Conservation (phyloP, 495 filamentous ascomycete species). For the Mytilinidion resinicola region DNA sequence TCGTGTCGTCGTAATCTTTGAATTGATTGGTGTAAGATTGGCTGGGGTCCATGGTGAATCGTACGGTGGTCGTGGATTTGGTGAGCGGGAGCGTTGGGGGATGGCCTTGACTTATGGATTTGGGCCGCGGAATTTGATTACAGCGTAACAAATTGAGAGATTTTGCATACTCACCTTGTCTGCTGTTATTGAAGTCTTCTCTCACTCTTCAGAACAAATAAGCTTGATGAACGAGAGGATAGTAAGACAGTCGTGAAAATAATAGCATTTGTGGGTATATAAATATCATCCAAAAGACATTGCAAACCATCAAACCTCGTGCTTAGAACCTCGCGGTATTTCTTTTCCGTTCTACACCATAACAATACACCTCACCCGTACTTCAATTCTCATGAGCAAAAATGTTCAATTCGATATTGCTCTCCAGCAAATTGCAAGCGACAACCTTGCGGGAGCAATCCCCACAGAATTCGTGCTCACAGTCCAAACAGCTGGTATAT, state of each 20-base stretch:
- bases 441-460: not conserved
- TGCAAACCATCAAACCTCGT: not conserved
- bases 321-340: not conserved
- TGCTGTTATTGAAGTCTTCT: not conserved
- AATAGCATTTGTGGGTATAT: no score
- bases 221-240: no score
- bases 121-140: not conserved
- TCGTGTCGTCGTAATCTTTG: not conserved
- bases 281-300: not conserved
- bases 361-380: not conserved
- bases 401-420: not conserved
- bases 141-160: not conserved
- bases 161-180: not conserved
- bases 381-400: not conserved
- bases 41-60: not conserved
- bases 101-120: not conserved
- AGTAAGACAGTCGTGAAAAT: no score
- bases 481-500: not conserved
- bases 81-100: not conserved
- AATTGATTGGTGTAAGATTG: not conserved
- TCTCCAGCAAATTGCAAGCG: not conserved
- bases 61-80: not conserved
- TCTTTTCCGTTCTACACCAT: not conserved
- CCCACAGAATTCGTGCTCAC: not conserved
- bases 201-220: not conserved